Base-by-base conservation (phyloP, 495 filamentous ascomycete species). In the Aspergillus haitiensis region DNA sequence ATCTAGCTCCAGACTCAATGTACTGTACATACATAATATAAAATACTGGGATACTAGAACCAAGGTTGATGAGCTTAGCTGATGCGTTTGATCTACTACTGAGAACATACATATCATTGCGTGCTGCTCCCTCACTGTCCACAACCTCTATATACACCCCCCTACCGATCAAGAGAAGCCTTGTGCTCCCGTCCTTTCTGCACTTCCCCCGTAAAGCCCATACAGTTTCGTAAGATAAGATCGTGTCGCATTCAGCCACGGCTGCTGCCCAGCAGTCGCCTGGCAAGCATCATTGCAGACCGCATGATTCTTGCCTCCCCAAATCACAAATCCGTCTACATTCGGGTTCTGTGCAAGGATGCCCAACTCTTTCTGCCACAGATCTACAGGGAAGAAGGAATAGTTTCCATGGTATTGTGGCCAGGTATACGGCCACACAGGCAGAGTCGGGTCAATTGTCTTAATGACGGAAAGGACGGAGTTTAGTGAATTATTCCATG, bases 301-400 rank as follows among this genome's bases (percentile, higher is more conserved):
- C 2, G 44, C 44, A 18, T 46, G 44, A 8, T 46, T 46, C 15
- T 46, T 46, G 2, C 44, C 44, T 2, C 44, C 44, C 44, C 44
- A 46, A 15, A 46, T 46, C 10, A 46, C 44, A 46, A 46, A 46
- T 15, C 44, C 44, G 8, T 46, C 44, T 7, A 46, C 44, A 46
- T 46, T 16, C 15, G 44, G 1, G n/a, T 46, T 46, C 44, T 46
- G 44, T 16, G 11, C 15, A 7, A 46, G 44, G 3, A 15, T 16
- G 21, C n/a, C 8, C 15, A 18, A 46, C 44, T 46, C 12, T 7
- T 8, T 46, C 15, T 46, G 12, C 44, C 44, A 46, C 44, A 46
- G 44, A 46, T 46, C 44, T 16, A 46, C 44, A 2, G 44, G 44
- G 12, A 15, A 46, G 15, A 46, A 46, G 5, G 44, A 46, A 15